Percentiles rank a stretch among this genome's conserved stretches.
Evolutionary conservation across 306 rosid species (phyloP).

Genomic region (Rosa rugosa): DNA sequence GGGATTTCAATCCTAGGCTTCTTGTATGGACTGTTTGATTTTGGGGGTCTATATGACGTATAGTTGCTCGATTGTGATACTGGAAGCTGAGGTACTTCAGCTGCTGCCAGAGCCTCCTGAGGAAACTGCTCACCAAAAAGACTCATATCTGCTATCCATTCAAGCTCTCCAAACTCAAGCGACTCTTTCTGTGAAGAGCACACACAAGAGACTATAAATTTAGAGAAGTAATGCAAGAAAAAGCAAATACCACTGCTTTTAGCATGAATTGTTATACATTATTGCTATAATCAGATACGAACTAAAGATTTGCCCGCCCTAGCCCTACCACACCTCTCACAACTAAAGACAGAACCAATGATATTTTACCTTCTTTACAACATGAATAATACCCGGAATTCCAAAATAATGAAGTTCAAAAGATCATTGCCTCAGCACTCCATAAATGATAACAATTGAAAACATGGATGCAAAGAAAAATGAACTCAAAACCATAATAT

Average conservation of each 20-base stretch:
- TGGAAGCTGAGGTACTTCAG: conserved; percentile 94
- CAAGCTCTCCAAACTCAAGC: conserved; percentile 83
- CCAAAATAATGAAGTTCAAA: neutral
- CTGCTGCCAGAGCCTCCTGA: conserved; percentile 68
- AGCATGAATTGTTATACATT: neutral
- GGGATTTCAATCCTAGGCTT: conserved; percentile 71
- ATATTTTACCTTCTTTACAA: neutral
- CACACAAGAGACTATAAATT: neutral
- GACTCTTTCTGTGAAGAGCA: conserved; percentile 59
- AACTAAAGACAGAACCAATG: neutral
- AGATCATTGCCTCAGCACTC: neutral
- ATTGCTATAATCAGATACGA: neutral
- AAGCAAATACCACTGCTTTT: neutral
- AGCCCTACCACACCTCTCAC: neutral
- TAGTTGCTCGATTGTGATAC: conserved; percentile 44
- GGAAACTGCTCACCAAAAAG: conserved; percentile 69
- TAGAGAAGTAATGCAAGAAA: neutral
- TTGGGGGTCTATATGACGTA: conserved; percentile 46
- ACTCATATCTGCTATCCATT: conserved; percentile 79
- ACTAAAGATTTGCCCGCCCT: neutral
- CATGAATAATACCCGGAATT: neutral
- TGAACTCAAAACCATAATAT: neutral
- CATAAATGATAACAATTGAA: conserved; percentile 1
- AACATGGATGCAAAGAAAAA: neutral
- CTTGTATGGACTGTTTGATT: conserved; percentile 54